Percentiles rank a stretch among this genome's conserved stretches.
Evolutionary conservation across 2,329 filamentous ascomycete species (phyloP).

Genomic region (Septoria linicola): DNA sequence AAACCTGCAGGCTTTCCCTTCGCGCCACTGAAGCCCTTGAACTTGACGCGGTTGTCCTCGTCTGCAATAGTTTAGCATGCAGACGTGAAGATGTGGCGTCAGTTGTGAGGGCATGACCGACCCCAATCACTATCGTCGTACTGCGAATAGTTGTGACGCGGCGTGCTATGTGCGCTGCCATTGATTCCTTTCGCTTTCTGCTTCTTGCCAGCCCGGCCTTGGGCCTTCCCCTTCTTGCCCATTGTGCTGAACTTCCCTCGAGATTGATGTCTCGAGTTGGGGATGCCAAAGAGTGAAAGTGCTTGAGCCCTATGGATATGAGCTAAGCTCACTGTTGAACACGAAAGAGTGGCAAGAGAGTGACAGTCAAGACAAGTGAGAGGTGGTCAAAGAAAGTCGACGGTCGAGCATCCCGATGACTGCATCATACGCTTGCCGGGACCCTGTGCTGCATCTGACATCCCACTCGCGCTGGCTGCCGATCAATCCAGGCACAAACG

Average conservation of each 20-base stretch:
- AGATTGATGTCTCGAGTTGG: not conserved
- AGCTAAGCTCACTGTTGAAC: too few species aligned
- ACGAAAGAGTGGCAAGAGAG: too few species aligned
- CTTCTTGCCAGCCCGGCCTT: constrained; percentile 31
- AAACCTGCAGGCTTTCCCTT: constrained; percentile 19
- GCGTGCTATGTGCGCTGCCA: constrained; percentile 11
- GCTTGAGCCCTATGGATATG: too few species aligned
- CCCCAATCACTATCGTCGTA: constrained; percentile 24
- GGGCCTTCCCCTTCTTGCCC: constrained; percentile 29
- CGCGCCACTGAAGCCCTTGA: constrained; percentile 32
- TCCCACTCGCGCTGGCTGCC: not conserved
- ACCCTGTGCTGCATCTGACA: not conserved
- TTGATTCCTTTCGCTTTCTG: constrained; percentile 26
- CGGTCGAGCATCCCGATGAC: too few species aligned
- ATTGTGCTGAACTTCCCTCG: constrained; percentile 10
- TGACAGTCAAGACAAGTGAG: too few species aligned
- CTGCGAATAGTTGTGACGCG: constrained; percentile 14
- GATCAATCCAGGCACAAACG: not conserved
- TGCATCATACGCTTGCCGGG: too few species aligned
- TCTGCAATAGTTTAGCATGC: constrained; percentile 19
- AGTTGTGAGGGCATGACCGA: constrained; percentile 12
- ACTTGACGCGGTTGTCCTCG: constrained; percentile 25
- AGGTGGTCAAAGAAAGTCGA: too few species aligned
- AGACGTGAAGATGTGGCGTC: not conserved
- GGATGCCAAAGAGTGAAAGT: too few species aligned